These are phyloP conservation scores for Psidium guajava DNA, from an alignment of 345 rosid species.

Conservation along the genomic window DNA sequence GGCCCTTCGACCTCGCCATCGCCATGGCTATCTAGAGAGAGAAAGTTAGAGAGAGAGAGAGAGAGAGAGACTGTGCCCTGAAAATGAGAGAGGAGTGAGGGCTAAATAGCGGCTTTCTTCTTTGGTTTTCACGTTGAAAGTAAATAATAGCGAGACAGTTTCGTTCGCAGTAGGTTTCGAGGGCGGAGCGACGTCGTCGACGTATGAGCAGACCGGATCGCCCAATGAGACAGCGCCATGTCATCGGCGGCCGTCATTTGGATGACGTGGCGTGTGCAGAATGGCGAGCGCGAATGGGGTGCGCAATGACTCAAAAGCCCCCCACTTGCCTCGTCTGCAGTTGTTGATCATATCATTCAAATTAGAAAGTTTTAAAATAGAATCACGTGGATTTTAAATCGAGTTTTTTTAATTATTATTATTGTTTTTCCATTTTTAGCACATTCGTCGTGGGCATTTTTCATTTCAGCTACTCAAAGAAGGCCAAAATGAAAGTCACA, in stretches of 20 bases:
- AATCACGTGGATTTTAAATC: background rate
- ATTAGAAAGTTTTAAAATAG: background rate
- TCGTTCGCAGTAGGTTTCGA: background rate
- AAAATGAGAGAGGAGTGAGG: background rate
- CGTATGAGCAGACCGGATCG: background rate
- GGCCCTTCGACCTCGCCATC: background rate
- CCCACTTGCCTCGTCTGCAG: background rate
- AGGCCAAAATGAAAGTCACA: rapidly evolving
- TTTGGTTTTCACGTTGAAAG: background rate
- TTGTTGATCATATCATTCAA: background rate
- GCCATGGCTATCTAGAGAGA: background rate
- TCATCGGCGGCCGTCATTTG: background rate
- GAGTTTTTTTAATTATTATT: background rate
- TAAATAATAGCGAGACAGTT: background rate
- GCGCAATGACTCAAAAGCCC: background rate
- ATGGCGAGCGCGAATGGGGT: background rate
- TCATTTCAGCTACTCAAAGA: background rate
- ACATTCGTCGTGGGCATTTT: background rate
- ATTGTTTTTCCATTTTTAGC: background rate
- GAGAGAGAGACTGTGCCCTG: background rate
- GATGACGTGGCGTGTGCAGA: background rate
- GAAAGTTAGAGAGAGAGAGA: background rate
- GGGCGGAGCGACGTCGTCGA: background rate
- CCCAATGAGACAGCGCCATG: background rate
- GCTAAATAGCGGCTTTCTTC: background rate